Conservation (phyloP, 345 rosid genomes). For the Schrenkiella parvula region DNA sequence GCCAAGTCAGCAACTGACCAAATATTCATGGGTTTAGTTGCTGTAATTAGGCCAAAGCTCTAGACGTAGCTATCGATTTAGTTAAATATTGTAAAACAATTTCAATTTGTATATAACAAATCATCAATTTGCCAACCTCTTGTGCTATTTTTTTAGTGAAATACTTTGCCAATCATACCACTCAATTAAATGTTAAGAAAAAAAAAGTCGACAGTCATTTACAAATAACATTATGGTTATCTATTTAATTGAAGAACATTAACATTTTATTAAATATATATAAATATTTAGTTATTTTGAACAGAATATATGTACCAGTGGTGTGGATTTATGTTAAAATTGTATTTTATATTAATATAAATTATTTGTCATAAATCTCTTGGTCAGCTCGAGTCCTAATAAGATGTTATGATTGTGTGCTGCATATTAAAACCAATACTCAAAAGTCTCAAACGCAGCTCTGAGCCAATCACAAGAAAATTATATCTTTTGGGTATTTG, state of each 20-base stretch:
- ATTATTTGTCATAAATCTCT: not conserved
- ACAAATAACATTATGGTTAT: not conserved
- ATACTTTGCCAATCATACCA: not conserved
- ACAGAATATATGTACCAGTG: not conserved
- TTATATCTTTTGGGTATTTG: not conserved
- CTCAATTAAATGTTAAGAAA: not conserved
- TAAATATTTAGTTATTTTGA: not conserved
- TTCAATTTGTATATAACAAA: not conserved
- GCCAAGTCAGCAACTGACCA: constrained; percentile 18
- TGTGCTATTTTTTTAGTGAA: not conserved
- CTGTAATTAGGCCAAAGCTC: constrained; percentile 9
- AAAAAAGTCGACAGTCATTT: not conserved
- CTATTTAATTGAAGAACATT: not conserved
- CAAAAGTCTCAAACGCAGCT: not conserved
- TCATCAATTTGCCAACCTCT: constrained; percentile 21
- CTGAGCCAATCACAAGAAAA: not conserved
- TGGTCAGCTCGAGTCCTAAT: not conserved
- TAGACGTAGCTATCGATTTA: not conserved
- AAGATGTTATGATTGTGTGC: not conserved
- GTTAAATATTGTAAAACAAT: not conserved
- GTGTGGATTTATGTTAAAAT: not conserved
- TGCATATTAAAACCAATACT: not conserved
- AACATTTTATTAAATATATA: not conserved
- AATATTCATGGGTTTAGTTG: not conserved
- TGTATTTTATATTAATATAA: not conserved